Base-by-base conservation (phyloP, 1,284 basidiomycete species). In the Earliella scabrosa region DNA sequence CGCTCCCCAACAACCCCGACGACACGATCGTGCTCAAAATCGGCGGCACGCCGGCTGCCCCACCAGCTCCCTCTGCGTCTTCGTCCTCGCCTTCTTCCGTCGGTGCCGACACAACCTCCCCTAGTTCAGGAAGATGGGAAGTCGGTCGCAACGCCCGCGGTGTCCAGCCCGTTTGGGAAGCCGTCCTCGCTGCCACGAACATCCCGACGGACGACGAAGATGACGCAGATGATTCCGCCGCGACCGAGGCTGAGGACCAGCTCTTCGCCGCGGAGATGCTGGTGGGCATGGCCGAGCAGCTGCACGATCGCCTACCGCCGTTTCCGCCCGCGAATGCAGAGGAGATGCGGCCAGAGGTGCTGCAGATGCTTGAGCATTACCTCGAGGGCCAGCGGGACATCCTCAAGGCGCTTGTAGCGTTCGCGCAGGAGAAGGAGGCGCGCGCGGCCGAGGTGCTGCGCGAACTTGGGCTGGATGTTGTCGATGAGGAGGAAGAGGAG, bases 1-100 rank as follows among this genome's bases (percentile, higher is more conserved):
- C 90, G 1, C 69, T 95, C 2, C 73, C 79, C 1, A 64, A 80
- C 26, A 95, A 96, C 65, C 89, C 90, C 0, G 92, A 95, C 65
- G 94, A 96, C 68, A 88, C 88, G 1, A 88, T 95, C 56, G 78
- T 90, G 1, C 82, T 97, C 29, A 88, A 88, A 56, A 76, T 96
- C 43, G 89, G 86, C 13, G 83, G 86, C 20, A 56, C 21, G 44
- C 64, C 44, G 50, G 63, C 43, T 34, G 64, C 45, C 3, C 9
- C 49, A 4, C 8, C 56, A 11, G 35, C 32, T 13, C 27, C 45
- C 14, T 14, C 41, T n/a, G 40, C 45, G 26, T 16, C 23, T 29
- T 23, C 43, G 64, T 69, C 29, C 13, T 6, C 13, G 29, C 29
- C 29, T 13, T 51, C 44, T 60, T 39, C 51, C 3, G 50, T 50